These are phyloP conservation scores for Rhipidocladum racemiflorum DNA, from an alignment of 176 grass and related monocot species.

Conservation along the genomic window DNA sequence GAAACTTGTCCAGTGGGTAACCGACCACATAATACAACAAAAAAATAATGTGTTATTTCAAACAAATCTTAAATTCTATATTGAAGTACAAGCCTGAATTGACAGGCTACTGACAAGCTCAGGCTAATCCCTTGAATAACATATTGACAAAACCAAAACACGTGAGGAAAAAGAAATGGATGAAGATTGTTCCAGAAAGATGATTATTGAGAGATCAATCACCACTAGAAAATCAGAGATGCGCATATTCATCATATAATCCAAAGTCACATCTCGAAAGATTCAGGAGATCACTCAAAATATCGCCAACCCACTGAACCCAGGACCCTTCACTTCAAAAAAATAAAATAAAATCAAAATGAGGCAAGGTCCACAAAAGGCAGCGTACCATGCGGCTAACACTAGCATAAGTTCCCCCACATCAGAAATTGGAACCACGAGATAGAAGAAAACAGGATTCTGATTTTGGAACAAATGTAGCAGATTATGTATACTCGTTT, in stretches of 20 bases:
- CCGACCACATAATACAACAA: not conserved
- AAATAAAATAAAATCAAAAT: not conserved
- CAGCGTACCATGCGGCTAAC: constrained; percentile 11
- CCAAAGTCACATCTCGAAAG: constrained; percentile 9
- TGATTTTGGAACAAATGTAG: constrained; percentile 14
- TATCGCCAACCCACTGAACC: constrained; percentile 28
- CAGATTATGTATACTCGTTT: constrained; percentile 29
- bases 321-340: constrained; percentile 24
- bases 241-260: not conserved
- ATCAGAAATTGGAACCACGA: not conserved
- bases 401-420: not conserved
- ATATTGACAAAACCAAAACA: not conserved
- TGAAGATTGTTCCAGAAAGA: not conserved
- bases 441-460: not conserved
- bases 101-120: not conserved
- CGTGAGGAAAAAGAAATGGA: not conserved
- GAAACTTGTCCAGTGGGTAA: not conserved
- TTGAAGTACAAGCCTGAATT: not conserved
- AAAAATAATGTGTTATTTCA: not conserved
- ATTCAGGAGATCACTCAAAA: constrained; percentile 32
- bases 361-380: not conserved
- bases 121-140: not conserved
- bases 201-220: not conserved
- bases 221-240: not conserved
- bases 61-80: not conserved